Conservation (phyloP, 164 flowering plant genomes). For the Santalum album region DNA sequence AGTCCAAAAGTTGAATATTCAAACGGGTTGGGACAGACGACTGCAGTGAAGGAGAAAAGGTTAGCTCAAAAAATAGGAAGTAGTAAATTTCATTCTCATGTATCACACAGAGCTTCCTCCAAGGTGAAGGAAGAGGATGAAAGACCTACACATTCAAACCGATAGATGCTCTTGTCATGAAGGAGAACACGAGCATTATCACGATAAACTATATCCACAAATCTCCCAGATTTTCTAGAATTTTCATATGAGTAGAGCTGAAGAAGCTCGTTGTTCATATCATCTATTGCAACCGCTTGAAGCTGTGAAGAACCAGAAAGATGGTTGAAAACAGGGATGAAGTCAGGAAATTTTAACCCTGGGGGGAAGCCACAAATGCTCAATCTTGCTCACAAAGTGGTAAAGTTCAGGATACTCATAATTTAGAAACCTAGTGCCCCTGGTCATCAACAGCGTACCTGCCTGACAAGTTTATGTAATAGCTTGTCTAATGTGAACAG, state of each 20-base stretch:
- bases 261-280: constrained; percentile 85
- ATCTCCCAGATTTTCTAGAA: constrained; percentile 57
- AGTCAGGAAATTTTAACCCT: too few relatives aligned
- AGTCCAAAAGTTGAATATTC: constrained; percentile 83
- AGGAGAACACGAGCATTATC: constrained; percentile 86
- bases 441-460: constrained; percentile 27
- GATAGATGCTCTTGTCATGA: constrained; percentile 81
- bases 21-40: constrained; percentile 46
- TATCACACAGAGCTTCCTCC: background rate
- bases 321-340: background rate
- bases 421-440: too few relatives aligned
- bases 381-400: too few relatives aligned
- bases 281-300: constrained; percentile 73
- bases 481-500: constrained; percentile 91
- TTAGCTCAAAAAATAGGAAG: background rate
- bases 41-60: constrained; percentile 41
- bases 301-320: constrained; percentile 40
- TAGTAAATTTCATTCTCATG: background rate
- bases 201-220: constrained; percentile 67
- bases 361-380: too few relatives aligned
- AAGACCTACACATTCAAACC: constrained; percentile 76
- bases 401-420: too few relatives aligned
- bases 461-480: constrained; percentile 76
- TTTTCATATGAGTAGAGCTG: constrained; percentile 86
- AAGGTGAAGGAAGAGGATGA: background rate